These are phyloP conservation scores for Gilbertella persicaria DNA, from an alignment of 371 early-diverging fungal species.

Conservation along the genomic window DNA sequence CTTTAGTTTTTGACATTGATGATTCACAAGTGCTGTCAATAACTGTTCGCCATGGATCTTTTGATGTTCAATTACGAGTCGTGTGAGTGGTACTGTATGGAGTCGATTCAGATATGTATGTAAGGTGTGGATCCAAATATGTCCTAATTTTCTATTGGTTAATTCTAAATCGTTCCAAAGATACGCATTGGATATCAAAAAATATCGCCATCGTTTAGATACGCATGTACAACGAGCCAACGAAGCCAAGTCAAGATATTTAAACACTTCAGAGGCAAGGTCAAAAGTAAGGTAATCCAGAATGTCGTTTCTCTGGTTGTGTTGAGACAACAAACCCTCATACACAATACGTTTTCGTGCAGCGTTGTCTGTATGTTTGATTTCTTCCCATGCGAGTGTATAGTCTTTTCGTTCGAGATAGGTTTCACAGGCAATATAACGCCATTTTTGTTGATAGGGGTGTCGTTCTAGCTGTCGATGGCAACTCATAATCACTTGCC, in stretches of 20 bases:
- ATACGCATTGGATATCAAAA: constrained; percentile 5
- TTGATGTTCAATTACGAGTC: constrained; percentile 14
- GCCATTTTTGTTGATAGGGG: constrained; percentile 13
- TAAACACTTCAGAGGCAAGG: constrained; percentile 16
- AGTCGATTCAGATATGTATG: constrained; percentile 22
- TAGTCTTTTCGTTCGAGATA: constrained; percentile 13
- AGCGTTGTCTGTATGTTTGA: constrained; percentile 7
- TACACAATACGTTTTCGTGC: constrained; percentile 12
- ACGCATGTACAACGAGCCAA: constrained; percentile 26
- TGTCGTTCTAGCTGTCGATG: background rate
- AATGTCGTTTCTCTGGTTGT: constrained; percentile 2
- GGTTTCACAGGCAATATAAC: constrained; percentile 18
- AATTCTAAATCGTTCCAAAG: constrained; percentile 33
- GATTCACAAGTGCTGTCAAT: constrained; percentile 8
- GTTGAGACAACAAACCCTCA: constrained; percentile 13
- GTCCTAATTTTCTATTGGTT: constrained; percentile 1
- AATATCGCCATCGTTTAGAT: constrained; percentile 24
- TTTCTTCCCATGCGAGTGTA: constrained; percentile 9
- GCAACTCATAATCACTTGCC: constrained; percentile 14
- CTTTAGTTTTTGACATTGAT: constrained; percentile 18
- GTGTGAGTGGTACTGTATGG: constrained; percentile 17
- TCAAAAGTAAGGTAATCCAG: constrained; percentile 30
- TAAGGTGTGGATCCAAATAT: constrained; percentile 4
- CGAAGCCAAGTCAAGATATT: constrained; percentile 18
- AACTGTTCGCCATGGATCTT: constrained; percentile 24